Evolutionary conservation across 2,329 filamentous ascomycete species (phyloP).

Genomic region (Aureobasidium musti): DNA sequence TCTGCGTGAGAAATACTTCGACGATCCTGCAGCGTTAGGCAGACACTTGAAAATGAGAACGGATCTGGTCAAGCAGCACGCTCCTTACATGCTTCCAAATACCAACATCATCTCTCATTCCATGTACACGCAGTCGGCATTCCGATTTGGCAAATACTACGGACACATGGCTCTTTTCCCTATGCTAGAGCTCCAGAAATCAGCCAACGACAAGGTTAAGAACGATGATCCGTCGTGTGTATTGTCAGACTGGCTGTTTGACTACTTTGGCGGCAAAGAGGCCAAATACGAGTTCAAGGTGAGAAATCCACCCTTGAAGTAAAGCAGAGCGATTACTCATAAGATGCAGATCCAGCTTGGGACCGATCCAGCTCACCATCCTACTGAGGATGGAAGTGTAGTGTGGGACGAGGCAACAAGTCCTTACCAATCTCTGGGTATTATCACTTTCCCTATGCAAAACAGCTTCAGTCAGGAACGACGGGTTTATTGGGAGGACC

Average conservation of each 20-base stretch:
- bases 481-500: conserved; percentile 39
- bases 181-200: conserved; percentile 34
- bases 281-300: conserved; percentile 40
- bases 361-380: conserved; percentile 37
- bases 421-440: conserved; percentile 40
- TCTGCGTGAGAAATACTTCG: conserved; percentile 39
- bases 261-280: conserved; percentile 35
- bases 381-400: conserved; percentile 39
- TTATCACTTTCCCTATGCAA: conserved; percentile 37
- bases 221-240: conserved; percentile 35
- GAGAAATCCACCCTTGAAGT: background rate
- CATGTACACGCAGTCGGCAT: conserved; percentile 41
- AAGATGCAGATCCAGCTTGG: conserved; percentile 38
- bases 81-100: conserved; percentile 39
- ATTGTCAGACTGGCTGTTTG: conserved; percentile 38
- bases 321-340: background rate
- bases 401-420: conserved; percentile 41
- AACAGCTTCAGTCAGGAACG: conserved; percentile 36
- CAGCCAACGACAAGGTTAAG: conserved; percentile 34
- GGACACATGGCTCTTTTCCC: conserved; percentile 40
- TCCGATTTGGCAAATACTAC: conserved; percentile 39
- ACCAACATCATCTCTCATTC: conserved; percentile 44
- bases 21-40: conserved; percentile 34
- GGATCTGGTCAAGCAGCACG: conserved; percentile 39
- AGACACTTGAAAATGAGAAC: conserved; percentile 38